Conservation (phyloP, 768 basidiomycete species). For the Termitomyces sp. region DNA sequence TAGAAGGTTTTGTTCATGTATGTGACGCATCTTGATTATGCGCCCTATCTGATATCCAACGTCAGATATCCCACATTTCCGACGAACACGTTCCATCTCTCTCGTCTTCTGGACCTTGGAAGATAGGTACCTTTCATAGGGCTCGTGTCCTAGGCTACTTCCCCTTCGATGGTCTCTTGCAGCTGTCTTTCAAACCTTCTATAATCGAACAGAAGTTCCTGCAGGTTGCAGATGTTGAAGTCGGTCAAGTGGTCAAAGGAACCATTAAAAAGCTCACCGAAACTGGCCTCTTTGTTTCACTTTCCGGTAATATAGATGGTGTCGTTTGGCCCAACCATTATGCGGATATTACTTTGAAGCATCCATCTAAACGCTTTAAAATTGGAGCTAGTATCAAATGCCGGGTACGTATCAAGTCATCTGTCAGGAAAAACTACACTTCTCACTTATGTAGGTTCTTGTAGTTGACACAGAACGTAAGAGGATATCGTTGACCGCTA, state of each 20-base stretch:
- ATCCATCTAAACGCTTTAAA: conserved; percentile 90
- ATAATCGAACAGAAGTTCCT: conserved; percentile 84
- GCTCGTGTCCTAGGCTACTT: conserved; percentile 88
- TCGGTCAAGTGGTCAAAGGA: conserved; percentile 84
- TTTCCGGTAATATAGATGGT: conserved; percentile 86
- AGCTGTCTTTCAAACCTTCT: conserved; percentile 80
- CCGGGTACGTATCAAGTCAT: conserved; percentile 44
- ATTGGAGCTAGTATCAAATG: conserved; percentile 79
- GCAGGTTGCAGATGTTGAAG: conserved; percentile 72
- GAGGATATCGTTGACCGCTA: conserved; percentile 82
- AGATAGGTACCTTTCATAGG: conserved; percentile 67
- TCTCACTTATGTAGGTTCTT: conserved; percentile 51
- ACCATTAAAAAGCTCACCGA: conserved; percentile 83
- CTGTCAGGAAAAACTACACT: background rate
- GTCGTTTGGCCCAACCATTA: conserved; percentile 94
- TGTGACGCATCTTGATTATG: conserved; percentile 21
- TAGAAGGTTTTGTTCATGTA: conserved; percentile 87
- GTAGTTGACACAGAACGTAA: conserved; percentile 76
- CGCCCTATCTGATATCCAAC: conserved; percentile 4
- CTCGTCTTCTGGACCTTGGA: conserved; percentile 76
- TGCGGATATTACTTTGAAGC: conserved; percentile 91
- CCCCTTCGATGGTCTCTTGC: conserved; percentile 80
- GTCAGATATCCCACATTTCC: conserved; percentile 87
- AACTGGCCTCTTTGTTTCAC: conserved; percentile 75
- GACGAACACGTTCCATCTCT: conserved; percentile 88